Percentiles rank a stretch among this genome's conserved stretches.
Evolutionary conservation across 441 rosid genomes (phyloP).

Genomic region (Populus hybrid): DNA sequence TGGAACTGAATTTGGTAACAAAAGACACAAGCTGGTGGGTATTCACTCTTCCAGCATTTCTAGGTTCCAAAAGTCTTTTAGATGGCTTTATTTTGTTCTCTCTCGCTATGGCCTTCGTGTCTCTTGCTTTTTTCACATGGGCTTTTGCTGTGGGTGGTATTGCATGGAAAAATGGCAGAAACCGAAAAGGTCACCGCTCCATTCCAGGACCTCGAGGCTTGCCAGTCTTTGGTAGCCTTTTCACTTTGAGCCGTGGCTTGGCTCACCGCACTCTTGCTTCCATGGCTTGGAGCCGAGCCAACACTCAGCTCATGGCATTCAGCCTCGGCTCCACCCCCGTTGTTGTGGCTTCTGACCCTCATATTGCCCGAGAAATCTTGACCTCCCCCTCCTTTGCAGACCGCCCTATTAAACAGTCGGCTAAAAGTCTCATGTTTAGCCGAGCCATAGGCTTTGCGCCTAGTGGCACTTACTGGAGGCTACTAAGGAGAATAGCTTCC

Average conservation of each 20-base stretch:
- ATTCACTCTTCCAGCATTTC: slow-evolving; percentile 51
- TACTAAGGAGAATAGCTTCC: slow-evolving; percentile 44
- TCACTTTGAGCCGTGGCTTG: slow-evolving; percentile 37
- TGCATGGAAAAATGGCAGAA: slow-evolving; percentile 66
- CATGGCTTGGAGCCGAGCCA: slow-evolving; percentile 31
- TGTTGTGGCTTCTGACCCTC: slow-evolving; percentile 46
- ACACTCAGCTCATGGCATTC: slow-evolving; percentile 47
- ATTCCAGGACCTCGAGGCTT: slow-evolving; percentile 45
- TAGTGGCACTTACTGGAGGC: slow-evolving; percentile 46
- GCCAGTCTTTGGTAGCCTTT: slow-evolving; percentile 46
- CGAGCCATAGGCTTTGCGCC: slow-evolving; percentile 70
- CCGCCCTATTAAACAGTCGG: slow-evolving; percentile 55
- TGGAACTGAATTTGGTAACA: slow-evolving; percentile 13
- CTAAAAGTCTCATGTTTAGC: slow-evolving; percentile 46
- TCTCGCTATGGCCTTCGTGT: slow-evolving; percentile 25
- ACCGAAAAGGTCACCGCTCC: slow-evolving; percentile 28
- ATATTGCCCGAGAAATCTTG: slow-evolving; percentile 47
- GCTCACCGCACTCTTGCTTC: slow-evolving; percentile 43
- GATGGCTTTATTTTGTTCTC: slow-evolving; percentile 31
- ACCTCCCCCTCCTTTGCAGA: slow-evolving; percentile 40
- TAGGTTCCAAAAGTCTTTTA: slow-evolving; percentile 31
- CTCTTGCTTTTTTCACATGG: slow-evolving; percentile 48
- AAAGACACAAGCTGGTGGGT: slow-evolving; percentile 54
- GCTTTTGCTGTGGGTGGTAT: slow-evolving; percentile 46
- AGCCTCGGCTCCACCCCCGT: slow-evolving; percentile 47